Percentiles rank a stretch among this genome's conserved stretches.
These are phyloP conservation scores for Boletus insuetus DNA, from an alignment of 768 basidiomycete species.

Conservation along the genomic window DNA sequence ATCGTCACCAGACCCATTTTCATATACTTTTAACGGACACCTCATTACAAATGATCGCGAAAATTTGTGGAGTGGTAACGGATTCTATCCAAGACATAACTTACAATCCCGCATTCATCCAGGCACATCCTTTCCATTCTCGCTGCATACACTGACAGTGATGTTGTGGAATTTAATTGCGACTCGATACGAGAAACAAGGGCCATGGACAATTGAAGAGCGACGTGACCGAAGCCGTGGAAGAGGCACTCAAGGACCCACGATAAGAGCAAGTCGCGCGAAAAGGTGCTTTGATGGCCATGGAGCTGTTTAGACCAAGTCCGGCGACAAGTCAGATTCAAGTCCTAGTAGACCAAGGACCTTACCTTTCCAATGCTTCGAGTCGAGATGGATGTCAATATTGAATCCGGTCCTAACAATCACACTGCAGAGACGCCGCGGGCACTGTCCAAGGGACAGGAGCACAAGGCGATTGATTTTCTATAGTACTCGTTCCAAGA, in stretches of 20 bases:
- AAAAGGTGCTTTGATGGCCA: slow-evolving; percentile 63
- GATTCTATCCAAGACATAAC: slow-evolving; percentile 75
- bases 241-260: slow-evolving; percentile 61
- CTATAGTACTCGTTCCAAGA: slow-evolving; percentile 65
- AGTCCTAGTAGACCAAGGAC: background rate
- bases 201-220: slow-evolving; percentile 70
- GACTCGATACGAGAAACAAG: slow-evolving; percentile 45
- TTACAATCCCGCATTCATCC: slow-evolving; percentile 81
- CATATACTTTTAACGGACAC: slow-evolving; percentile 83
- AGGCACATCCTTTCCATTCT: slow-evolving; percentile 62
- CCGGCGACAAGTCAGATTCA: slow-evolving; percentile 50
- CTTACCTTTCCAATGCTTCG: too few species aligned
- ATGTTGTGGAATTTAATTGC: slow-evolving; percentile 47
- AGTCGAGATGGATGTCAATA: background rate
- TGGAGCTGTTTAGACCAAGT: slow-evolving; percentile 50
- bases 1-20: slow-evolving; percentile 72
- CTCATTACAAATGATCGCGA: slow-evolving; percentile 53
- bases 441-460: slow-evolving; percentile 53
- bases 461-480: slow-evolving; percentile 60
- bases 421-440: background rate
- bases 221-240: slow-evolving; percentile 72
- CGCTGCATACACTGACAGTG: slow-evolving; percentile 61
- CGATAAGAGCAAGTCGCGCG: slow-evolving; percentile 55
- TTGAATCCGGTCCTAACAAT: background rate
- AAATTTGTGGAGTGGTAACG: slow-evolving; percentile 81